Evolutionary conservation across 345 rosid species (phyloP).

Genomic region (thale cress (Arabidopsis thaliana)): DNA sequence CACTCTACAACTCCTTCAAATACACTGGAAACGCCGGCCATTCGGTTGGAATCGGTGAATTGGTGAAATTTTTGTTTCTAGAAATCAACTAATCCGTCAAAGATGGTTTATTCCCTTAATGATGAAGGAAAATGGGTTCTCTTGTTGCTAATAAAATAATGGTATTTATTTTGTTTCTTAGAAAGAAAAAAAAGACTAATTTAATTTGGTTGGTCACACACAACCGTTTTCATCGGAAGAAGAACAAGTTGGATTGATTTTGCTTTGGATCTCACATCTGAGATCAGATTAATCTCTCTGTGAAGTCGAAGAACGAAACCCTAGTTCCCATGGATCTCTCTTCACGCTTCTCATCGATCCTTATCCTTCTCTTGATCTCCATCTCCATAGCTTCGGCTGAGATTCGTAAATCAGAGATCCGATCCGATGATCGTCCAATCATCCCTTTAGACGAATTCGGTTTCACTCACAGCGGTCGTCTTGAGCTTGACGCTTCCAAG

Average conservation of each 20-base stretch:
- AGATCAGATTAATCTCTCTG: constrained; percentile 3
- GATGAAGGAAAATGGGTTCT: too few species aligned
- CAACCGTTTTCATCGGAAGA: constrained; percentile 27
- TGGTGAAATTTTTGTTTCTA: too few species aligned
- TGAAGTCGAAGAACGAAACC: background rate
- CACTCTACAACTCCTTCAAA: too few species aligned
- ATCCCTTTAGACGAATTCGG: constrained; percentile 92
- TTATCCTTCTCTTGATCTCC: constrained; percentile 33
- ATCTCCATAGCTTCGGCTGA: constrained; percentile 55
- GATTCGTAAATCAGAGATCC: constrained; percentile 75
- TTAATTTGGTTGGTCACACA: background rate
- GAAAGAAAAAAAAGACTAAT: too few species aligned
- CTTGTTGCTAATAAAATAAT: too few species aligned
- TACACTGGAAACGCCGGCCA: too few species aligned
- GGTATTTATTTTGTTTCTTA: too few species aligned
- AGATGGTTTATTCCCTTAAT: too few species aligned
- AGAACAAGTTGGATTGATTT: background rate
- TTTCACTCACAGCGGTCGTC: constrained; percentile 81
- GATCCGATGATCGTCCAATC: constrained; percentile 68
- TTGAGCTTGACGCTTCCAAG: constrained; percentile 71
- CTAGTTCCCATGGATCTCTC: constrained; percentile 49
- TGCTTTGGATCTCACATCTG: constrained; percentile 36
- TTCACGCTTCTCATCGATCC: constrained; percentile 22
- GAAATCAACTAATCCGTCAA: too few species aligned
- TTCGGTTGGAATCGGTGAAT: too few species aligned